Evolutionary conservation across 2,329 filamentous ascomycete species (phyloP).

Genomic region (Penicillium sp.): DNA sequence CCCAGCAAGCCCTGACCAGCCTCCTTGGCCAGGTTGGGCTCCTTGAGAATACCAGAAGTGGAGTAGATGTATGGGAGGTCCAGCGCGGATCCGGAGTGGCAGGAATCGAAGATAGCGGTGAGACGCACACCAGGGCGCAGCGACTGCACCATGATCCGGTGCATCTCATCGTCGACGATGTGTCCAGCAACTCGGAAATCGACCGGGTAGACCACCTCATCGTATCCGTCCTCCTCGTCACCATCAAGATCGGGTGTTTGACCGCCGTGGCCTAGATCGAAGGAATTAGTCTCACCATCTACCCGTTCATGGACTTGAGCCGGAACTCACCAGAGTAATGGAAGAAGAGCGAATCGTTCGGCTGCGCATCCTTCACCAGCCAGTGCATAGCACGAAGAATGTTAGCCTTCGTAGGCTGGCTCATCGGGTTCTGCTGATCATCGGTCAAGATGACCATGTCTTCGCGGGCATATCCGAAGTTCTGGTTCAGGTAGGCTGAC

Average conservation of each 20-base stretch:
- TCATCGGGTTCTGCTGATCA: constrained; percentile 96
- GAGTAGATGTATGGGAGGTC: constrained; percentile 68
- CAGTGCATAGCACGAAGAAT: constrained; percentile 96
- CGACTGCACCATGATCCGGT: constrained; percentile 72
- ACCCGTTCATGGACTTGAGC: neutral
- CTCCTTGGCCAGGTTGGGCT: constrained; percentile 68
- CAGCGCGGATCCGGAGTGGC: constrained; percentile 66
- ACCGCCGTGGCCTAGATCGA: constrained; percentile 65
- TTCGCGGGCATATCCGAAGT: constrained; percentile 89
- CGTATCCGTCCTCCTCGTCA: constrained; percentile 75
- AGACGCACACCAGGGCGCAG: constrained; percentile 79
- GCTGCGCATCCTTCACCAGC: constrained; percentile 88
- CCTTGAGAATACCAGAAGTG: constrained; percentile 67
- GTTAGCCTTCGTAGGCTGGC: constrained; percentile 93
- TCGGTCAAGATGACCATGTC: constrained; percentile 98
- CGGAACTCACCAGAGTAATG: constrained; percentile 78
- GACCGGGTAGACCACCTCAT: constrained; percentile 78
- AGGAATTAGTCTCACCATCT: constrained; percentile 8
- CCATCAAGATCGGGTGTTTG: constrained; percentile 72
- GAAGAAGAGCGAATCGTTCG: constrained; percentile 95
- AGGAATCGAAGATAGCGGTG: constrained; percentile 69
- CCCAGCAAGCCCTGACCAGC: constrained; percentile 64
- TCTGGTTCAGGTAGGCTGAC: constrained; percentile 83
- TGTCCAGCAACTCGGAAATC: constrained; percentile 70
- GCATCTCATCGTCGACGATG: constrained; percentile 78